Conservation (phyloP, 768 basidiomycete species). For the Coprinellus micaceus region DNA sequence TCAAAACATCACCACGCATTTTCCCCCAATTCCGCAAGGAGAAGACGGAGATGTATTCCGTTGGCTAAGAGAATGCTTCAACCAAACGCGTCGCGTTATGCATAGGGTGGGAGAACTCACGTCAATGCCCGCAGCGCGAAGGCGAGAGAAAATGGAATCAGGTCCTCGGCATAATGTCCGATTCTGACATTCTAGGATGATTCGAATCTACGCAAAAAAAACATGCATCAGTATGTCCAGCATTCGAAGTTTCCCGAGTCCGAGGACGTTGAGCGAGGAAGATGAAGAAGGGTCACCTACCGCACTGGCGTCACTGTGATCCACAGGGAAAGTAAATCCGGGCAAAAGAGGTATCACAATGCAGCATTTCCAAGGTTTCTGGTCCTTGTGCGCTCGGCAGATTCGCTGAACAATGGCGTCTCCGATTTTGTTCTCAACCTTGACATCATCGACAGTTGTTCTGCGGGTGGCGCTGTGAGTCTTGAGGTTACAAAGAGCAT, state of each 20-base stretch:
- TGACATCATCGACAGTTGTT: constrained; percentile 79
- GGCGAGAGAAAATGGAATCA: constrained; percentile 82
- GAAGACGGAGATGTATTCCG: constrained; percentile 89
- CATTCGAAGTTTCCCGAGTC: too few relatives aligned
- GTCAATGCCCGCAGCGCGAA: constrained; percentile 85
- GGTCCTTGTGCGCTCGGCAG: constrained; percentile 77
- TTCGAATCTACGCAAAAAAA: constrained; percentile 59
- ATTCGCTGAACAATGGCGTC: constrained; percentile 91
- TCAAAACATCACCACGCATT: constrained; percentile 75
- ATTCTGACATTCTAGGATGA: constrained; percentile 95
- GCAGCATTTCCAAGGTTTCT: constrained; percentile 86
- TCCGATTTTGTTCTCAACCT: constrained; percentile 90
- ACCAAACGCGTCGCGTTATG: too few relatives aligned
- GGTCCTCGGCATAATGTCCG: constrained; percentile 85
- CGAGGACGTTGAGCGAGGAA: too few relatives aligned
- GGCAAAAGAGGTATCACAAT: constrained; percentile 90
- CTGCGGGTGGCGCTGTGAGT: constrained; percentile 31
- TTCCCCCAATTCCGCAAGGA: constrained; percentile 93
- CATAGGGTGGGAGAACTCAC: too few relatives aligned
- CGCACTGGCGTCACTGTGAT: constrained; percentile 88
- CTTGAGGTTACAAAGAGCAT: constrained; percentile 5
- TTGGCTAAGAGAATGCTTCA: constrained; percentile 52
- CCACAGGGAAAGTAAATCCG: constrained; percentile 90
- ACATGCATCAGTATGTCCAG: neutral
- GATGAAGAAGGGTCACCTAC: too few relatives aligned